Conservation (phyloP, 768 basidiomycete species). For the Austroboletus eburneus region DNA sequence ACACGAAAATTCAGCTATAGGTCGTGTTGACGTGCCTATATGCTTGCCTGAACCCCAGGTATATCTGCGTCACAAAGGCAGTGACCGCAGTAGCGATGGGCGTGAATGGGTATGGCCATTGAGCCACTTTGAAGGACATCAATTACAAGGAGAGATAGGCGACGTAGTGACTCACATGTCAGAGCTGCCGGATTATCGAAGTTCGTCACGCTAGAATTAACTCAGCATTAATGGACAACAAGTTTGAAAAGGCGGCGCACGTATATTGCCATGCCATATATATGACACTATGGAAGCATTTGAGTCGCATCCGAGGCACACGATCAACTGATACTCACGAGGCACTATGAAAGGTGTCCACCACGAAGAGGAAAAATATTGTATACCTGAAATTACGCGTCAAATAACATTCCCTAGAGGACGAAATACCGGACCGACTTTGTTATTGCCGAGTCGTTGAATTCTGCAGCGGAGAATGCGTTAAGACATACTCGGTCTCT, state of each 20-base stretch:
- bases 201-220: conserved; percentile 10
- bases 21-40: not conserved
- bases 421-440: not conserved
- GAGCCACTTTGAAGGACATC: conserved; percentile 27
- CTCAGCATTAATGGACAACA: not conserved
- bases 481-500: not conserved
- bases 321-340: conserved; percentile 8
- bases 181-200: conserved; percentile 15
- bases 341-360: conserved; percentile 19
- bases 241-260: conserved; percentile 2
- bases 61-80: conserved; percentile 48
- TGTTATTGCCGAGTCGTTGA: conserved; percentile 9
- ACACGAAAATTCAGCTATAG: not conserved
- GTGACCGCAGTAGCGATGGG: conserved; percentile 43
- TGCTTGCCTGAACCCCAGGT: conserved; percentile 42
- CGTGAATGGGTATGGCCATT: conserved; percentile 51
- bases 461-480: conserved; percentile 2
- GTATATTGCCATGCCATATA: conserved; percentile 19
- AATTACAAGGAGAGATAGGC: not conserved
- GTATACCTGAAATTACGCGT: conserved; percentile 5
- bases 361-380: conserved; percentile 15
- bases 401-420: not conserved
- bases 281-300: conserved; percentile 5
- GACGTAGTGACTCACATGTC: not conserved
- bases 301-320: not conserved